Evolutionary conservation across 2,329 filamentous ascomycete genomes (phyloP), one percentile per base, ranked within the genome.

Genomic region (Thermothelomyces thermophilus): DNA sequence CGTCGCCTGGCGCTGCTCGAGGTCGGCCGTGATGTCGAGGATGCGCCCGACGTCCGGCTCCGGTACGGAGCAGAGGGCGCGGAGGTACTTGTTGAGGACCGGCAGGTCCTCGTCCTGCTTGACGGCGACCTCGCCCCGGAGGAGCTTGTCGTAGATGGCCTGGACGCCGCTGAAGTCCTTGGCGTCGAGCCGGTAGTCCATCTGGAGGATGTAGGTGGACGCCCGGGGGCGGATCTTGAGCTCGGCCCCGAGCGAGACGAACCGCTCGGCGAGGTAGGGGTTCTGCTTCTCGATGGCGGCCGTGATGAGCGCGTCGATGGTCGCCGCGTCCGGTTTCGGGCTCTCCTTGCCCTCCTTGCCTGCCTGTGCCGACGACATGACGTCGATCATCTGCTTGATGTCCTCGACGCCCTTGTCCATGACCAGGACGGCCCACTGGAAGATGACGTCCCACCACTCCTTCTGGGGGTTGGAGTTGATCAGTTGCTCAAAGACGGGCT

Each of bases 241-340:
- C 60, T 83, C 80, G 39, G 77, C 65, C 2, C 83, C 82, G 10
- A 96, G 68, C 1, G 77, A 69, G 41, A 89, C 74, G 55, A 90
- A 86, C 11, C 87, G 77, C 62, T 90, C 83, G 5, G 87, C 87
- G 40, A 87, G 71, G 57, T 86, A 81, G 0, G 82, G 75, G 59
- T 94, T 83, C 10, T 83, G 74, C 48, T 77, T 76, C n/a, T 79
- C 77, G 56, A 84, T 83, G 9, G 88, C 87, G 50, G 83, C 82
- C 46, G 80, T 76, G 16, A 97, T 75, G 22, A 97, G 74, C 5
- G 73, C 70, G 62, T 97, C 95, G 60, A 97, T 82, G 5, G 86
- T 89, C 3, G 76, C 69, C 6, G 82, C 82, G 48, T 87, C 83
- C 0, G 89, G 80, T 6, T 71, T 66, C 3, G 76, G 53, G 16